Percentiles rank a stretch among this genome's conserved stretches.
phyloP scores from a whole-genome alignment of 2,329 filamentous ascomycete genomes.

The Thielaviopsis musarum region DNA sequence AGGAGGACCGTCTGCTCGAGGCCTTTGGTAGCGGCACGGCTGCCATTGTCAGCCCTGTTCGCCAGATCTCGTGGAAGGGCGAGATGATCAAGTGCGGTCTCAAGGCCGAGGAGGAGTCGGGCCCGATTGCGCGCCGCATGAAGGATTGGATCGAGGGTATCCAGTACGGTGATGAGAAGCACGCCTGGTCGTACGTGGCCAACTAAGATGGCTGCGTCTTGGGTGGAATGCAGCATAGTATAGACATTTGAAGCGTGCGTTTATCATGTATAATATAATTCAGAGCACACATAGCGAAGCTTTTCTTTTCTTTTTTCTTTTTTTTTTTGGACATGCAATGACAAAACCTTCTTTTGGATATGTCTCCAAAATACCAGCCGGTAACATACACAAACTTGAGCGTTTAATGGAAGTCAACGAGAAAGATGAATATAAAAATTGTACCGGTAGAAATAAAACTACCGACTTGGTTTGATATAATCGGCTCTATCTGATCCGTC shows the following conservation, averaged over 20 bases:
- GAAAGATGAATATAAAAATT: background rate
- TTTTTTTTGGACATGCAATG: background rate
- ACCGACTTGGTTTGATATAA: background rate
- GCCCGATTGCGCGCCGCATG: slow-evolving; percentile 70
- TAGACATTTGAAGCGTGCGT: slow-evolving; percentile 1
- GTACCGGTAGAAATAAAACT: background rate
- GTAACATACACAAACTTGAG: too few species aligned
- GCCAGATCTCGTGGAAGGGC: slow-evolving; percentile 79
- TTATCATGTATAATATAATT: slow-evolving; percentile 1
- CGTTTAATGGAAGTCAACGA: background rate
- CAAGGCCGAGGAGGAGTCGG: slow-evolving; percentile 65
- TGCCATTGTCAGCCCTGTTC: slow-evolving; percentile 79
- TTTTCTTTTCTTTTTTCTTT: background rate
- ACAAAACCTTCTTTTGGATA: too few species aligned
- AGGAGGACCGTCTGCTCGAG: slow-evolving; percentile 76
- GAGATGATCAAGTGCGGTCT: slow-evolving; percentile 70
- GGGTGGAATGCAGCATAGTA: background rate
- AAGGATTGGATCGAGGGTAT: slow-evolving; percentile 94
- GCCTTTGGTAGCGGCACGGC: slow-evolving; percentile 90
- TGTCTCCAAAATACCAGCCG: too few species aligned
- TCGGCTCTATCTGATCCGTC: slow-evolving; percentile 6
- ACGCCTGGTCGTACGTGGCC: slow-evolving; percentile 64
- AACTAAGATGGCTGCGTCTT: slow-evolving; percentile 15
- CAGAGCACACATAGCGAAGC: background rate
- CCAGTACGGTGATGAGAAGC: slow-evolving; percentile 86